Evolutionary conservation across 2,329 filamentous ascomycete species (phyloP).

Genomic region (Fusarium pilosicola): DNA sequence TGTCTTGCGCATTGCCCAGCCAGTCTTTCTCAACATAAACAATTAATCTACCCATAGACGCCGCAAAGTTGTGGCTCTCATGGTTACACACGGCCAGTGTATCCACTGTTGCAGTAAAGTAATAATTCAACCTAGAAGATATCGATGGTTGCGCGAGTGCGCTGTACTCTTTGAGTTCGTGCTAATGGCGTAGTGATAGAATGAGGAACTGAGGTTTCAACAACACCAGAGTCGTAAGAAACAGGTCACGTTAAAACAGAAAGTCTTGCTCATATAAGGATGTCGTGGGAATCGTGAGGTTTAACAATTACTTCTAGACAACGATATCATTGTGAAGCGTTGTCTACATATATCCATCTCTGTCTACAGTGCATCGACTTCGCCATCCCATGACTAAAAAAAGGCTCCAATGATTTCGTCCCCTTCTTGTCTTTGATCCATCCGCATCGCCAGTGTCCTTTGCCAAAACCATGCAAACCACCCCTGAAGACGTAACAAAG

Average conservation of each 20-base stretch:
- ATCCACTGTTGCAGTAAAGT: not conserved
- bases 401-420: conserved; percentile 4
- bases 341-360: conserved; percentile 8
- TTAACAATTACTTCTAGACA: conserved; percentile 34
- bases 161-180: not conserved
- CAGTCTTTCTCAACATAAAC: not conserved
- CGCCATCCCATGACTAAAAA: not conserved
- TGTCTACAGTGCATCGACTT: conserved; percentile 25
- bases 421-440: conserved; percentile 1
- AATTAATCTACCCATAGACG: not conserved
- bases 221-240: not conserved
- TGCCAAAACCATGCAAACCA: conserved; percentile 31
- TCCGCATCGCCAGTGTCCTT: conserved; percentile 12
- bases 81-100: not conserved
- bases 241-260: not conserved
- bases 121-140: not conserved
- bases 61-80: conserved; percentile 25
- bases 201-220: not conserved
- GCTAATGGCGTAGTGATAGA: too few relatives aligned
- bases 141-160: not conserved
- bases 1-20: not conserved
- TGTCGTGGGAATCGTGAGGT: conserved; percentile 15
- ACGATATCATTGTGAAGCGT: conserved; percentile 33
- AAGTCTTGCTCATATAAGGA: not conserved
- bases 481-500: conserved; percentile 1